Evolutionary conservation across 441 rosid genomes (phyloP).

Genomic region (Gossypium gossypioides): DNA sequence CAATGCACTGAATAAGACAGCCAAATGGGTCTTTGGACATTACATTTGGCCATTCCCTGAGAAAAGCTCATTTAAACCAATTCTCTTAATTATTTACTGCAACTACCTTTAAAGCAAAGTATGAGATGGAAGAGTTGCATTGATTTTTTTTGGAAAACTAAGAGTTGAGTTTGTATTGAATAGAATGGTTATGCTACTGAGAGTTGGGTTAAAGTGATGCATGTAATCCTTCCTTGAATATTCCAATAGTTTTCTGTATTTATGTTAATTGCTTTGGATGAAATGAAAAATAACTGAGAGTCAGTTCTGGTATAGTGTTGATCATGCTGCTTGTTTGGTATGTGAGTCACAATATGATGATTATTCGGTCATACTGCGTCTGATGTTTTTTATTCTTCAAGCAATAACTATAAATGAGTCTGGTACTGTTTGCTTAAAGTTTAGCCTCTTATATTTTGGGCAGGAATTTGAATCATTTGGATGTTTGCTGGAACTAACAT

Average conservation of each 20-base stretch:
- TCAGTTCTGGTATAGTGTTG: not conserved
- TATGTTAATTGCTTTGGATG: not conserved
- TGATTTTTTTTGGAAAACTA: not conserved
- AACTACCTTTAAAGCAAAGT: too few species aligned
- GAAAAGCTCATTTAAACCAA: not conserved
- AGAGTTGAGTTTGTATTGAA: not conserved
- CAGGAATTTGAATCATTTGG: conserved; percentile 83
- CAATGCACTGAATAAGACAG: not conserved
- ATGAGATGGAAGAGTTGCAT: not conserved
- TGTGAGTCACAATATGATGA: not conserved
- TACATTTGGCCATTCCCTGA: not conserved
- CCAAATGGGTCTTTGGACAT: not conserved
- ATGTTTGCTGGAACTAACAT: conserved; percentile 81
- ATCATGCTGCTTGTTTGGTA: not conserved
- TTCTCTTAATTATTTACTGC: not conserved
- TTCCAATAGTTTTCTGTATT: not conserved
- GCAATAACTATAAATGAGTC: not conserved
- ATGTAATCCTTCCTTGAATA: not conserved
- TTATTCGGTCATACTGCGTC: not conserved
- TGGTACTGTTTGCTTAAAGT: not conserved
- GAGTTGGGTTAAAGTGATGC: not conserved
- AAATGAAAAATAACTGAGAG: not conserved
- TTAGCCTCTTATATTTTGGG: conserved; percentile 3
- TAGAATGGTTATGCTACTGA: not conserved
- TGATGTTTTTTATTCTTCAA: not conserved